Evolutionary conservation across 2,329 filamentous ascomycete genomes (phyloP).

Genomic region (Aaosphaeria arxii): DNA sequence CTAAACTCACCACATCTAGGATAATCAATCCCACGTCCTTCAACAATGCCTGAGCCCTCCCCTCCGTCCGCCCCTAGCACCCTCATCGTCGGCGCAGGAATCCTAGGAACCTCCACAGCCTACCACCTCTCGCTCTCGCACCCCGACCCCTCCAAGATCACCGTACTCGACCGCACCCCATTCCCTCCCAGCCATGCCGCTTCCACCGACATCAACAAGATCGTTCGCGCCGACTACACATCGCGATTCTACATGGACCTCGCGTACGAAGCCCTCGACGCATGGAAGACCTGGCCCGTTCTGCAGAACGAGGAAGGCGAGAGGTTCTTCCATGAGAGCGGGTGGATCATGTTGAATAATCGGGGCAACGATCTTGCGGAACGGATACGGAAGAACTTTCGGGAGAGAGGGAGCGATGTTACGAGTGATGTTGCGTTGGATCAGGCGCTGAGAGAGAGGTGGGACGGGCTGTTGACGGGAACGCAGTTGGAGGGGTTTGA

Average conservation of each 20-base stretch:
- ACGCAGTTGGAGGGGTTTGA: conserved; percentile 42
- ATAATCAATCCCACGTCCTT: neutral
- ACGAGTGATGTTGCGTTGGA: conserved; percentile 16
- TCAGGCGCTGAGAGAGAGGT: conserved; percentile 38
- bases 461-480: conserved; percentile 39
- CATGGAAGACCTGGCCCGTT: conserved; percentile 31
- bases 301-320: conserved; percentile 8
- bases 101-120: conserved; percentile 66
- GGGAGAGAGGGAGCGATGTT: conserved; percentile 41
- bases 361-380: conserved; percentile 47
- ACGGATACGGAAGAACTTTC: conserved; percentile 55
- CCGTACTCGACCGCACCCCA: conserved; percentile 22
- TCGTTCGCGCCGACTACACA: conserved; percentile 58
- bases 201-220: conserved; percentile 61
- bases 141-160: conserved; percentile 40
- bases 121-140: conserved; percentile 57
- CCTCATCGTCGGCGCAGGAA: conserved; percentile 34
- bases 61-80: conserved; percentile 6
- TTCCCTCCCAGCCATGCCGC: conserved; percentile 52
- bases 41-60: neutral
- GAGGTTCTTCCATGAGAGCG: conserved; percentile 56
- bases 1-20: no score
- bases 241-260: conserved; percentile 56
- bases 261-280: conserved; percentile 38
- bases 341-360: conserved; percentile 57